Evolutionary conservation across 164 flowering plant species (phyloP), one percentile per base, ranked within the genome.

Genomic region (Santalum album): DNA sequence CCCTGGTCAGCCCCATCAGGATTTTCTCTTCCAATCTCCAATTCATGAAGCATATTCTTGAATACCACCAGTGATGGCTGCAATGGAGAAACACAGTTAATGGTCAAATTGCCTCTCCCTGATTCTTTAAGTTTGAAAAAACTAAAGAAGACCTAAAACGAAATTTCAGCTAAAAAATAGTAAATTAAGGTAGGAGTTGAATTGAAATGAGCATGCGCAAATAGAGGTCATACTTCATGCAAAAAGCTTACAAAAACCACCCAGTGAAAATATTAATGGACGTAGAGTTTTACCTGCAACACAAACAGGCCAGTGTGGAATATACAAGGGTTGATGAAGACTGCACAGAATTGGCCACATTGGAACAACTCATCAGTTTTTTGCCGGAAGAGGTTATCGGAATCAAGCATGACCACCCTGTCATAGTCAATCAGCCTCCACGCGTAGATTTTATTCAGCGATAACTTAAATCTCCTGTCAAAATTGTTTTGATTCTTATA

Each of bases 241-340:
- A 29, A 3, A 29, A 9, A 29, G 4, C 9, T 4, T 29, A 3
- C 34, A 29, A 3, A 29, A 29, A 29, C 6, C 34, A 29, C 34
- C 4, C 9, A 9, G 9, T 9, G 4, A 29, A 29, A 9, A 29
- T 3, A 29, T 9, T 29, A 29, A 29, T n/a, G 34, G 34, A 3
- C 34, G 6, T 29, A 29, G 9, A 29, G 9, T 29, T 15, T 25
- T 67, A 90, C 98, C 98, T 90, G 80, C 67, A 94, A 63, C 15
- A 90, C 99, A 39, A 94, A 94, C 57, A 94, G 92, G 45, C 99
- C 99, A 1, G 97, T 94, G 53, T 94, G 99, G 73, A 94, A 94
- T 65, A 94, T 82, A 75, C 99, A 94, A 14, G 99, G 99, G 56
- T 94, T 94, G 73, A 94, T 94, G 77, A 94, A 94, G 59, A 76